Base-by-base conservation (phyloP, 345 rosid genomes). In the Sapria himalayana region DNA sequence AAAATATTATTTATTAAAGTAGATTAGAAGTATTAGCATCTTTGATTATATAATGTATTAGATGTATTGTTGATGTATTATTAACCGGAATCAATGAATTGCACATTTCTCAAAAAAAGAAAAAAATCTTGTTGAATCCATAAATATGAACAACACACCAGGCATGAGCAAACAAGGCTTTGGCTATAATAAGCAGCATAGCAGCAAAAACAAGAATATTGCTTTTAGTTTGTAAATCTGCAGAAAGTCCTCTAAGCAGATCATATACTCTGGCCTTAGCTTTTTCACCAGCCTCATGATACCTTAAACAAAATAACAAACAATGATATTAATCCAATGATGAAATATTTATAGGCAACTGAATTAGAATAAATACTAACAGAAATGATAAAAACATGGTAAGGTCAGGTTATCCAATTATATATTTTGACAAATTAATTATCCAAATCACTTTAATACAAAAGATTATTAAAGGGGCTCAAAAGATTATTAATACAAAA, bases 101-200 rank as follows among this genome's bases (percentile, higher is more conserved):
- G n/a, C n/a, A n/a, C n/a, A n/a, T n/a, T n/a, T n/a, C n/a, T n/a
- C n/a, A n/a, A n/a, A n/a, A n/a, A n/a, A n/a, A n/a, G n/a, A n/a
- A n/a, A n/a, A n/a, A n/a, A n/a, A n/a, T n/a, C n/a, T n/a, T n/a
- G n/a, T n/a, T n/a, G n/a, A n/a, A 3, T 19, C 20, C 9, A 46
- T 22, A 29, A n/a, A 43, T 6, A 45, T 16, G 5, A 29, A 14
- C 48, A 56, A 29, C 77, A 8, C 53, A 89, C 98, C 93, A 73
- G 64, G 74, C 91, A 55, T 78, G 94, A 55, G 82, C 60, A 59
- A 78, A 82, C 51, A 89, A 60, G 12, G 94, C 93, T 64, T 78
- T 82, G 9, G 81, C 75, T 59, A 82, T 76, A 54, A 89, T 85
- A 50, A 89, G 94, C 65, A 78, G 69, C 85, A 65, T 76, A 38